Percentiles rank a stretch among this genome's conserved stretches.
Conservation (phyloP, 139 green algal genomes). For the Yamagishiella unicocca region DNA sequence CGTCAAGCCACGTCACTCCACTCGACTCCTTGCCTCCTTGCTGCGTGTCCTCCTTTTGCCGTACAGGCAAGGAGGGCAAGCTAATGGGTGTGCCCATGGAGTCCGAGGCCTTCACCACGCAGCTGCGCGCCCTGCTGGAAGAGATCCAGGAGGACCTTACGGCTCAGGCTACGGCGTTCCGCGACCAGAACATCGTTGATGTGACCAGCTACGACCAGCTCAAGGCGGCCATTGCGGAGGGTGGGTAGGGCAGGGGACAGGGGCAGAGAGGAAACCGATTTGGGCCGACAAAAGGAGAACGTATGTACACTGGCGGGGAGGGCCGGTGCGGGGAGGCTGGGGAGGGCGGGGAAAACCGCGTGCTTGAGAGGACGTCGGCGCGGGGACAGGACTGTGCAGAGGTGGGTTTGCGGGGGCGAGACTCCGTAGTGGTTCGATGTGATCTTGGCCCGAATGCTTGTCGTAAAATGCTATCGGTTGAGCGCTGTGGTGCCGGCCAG, state of each 20-base stretch:
- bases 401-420: not conserved
- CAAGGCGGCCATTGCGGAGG: constrained; percentile 82
- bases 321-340: not conserved
- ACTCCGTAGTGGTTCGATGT: not conserved
- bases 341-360: too few relatives aligned
- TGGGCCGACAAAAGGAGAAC: not conserved
- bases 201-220: constrained; percentile 94
- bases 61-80: constrained; percentile 96
- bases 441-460: not conserved
- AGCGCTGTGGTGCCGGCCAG: not conserved
- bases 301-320: not conserved
- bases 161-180: constrained; percentile 72
- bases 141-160: constrained; percentile 61
- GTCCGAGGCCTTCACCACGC: constrained; percentile 67
- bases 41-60: not conserved
- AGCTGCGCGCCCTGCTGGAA: constrained; percentile 72
- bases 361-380: too few relatives aligned
- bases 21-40: not conserved
- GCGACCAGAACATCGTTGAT: constrained; percentile 97
- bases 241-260: constrained; percentile 40
- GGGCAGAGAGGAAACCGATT: not conserved
- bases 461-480: not conserved
- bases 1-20: not conserved
- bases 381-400: not conserved
- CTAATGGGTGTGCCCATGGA: constrained; percentile 89